A percentile compares a stretch with the other conserved stretches of the same genome.
These are phyloP conservation scores for Penicillium chermesinum DNA, from an alignment of 495 filamentous ascomycete species.

Conservation along the genomic window DNA sequence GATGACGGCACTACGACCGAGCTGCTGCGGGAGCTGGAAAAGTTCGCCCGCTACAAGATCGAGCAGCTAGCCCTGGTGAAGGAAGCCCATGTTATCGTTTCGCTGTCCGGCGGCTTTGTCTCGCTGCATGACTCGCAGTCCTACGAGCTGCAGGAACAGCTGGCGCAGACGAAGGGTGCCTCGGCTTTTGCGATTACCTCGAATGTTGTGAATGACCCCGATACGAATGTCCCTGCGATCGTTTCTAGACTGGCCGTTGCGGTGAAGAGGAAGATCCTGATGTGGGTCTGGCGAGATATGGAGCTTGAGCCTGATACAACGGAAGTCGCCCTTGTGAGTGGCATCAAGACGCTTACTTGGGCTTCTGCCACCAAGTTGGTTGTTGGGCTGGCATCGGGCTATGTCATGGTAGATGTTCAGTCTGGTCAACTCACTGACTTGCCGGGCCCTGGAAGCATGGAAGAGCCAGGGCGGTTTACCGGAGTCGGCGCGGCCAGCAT, in stretches of 20 bases:
- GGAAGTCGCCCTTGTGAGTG: conserved; percentile 74
- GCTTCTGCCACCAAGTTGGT: conserved; percentile 78
- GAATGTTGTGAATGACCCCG: conserved; percentile 84
- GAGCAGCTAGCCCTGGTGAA: conserved; percentile 94
- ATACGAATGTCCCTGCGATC: conserved; percentile 82
- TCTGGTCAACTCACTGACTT: conserved; percentile 66
- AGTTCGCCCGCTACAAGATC: conserved; percentile 82
- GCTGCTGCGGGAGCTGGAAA: conserved; percentile 82
- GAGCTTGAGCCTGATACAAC: conserved; percentile 68
- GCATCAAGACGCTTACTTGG: conserved; percentile 84
- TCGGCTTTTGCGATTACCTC: conserved; percentile 86
- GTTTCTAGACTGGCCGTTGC: conserved; percentile 86
- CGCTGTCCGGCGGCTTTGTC: conserved; percentile 81
- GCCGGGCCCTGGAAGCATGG: conserved; percentile 69
- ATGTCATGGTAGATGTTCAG: conserved; percentile 83
- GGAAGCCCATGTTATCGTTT: conserved; percentile 84
- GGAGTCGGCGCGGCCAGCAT: conserved; percentile 71
- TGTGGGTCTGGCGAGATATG: conserved; percentile 96
- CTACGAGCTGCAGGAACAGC: conserved; percentile 72
- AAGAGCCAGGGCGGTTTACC: conserved; percentile 58
- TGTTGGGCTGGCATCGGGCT: conserved; percentile 81
- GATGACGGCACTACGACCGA: conserved; percentile 66
- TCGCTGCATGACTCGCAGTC: conserved; percentile 82
- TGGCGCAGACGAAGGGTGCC: conserved; percentile 81
- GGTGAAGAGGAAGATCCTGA: conserved; percentile 79